Base-by-base conservation (phyloP, 305 asterid species). In the Fraxinus latifolia region DNA sequence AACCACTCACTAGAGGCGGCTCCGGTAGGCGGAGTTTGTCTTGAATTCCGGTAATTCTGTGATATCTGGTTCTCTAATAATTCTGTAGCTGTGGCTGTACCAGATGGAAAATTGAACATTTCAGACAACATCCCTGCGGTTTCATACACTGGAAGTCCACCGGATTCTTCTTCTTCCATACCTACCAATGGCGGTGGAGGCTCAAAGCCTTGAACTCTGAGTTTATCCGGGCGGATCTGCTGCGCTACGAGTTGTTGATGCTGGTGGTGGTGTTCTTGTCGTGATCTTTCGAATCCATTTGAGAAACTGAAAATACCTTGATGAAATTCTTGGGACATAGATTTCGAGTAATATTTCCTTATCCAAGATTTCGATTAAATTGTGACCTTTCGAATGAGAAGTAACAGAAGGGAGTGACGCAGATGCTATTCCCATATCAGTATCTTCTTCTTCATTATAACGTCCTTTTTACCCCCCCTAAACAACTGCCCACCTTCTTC, bases 301-400 rank as follows among this genome's bases (percentile, higher is more conserved):
- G 97, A 90, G 97, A 93, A 96, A 83, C 89, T 90, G 80, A 90
- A 92, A 84, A 91, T 81, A 15, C 92, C 93, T 77, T 90, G 96
- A 31, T 88, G 97, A 85, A 93, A 91, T 79, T 96, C 96, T 86
- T 94, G 94, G 89, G 98, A 94, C 99, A 94, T 94, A 89, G 94
- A 87, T 86, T 67, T 87, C 8, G 84, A 11, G 71, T n/a, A 81
- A 32, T 47, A 77, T n/a, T n/a, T 83, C 58, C 75, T 87, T 83
- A 11, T 83, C 77, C 21, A 44, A 60, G 36, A 80, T 83, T 84
- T 83, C 84, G n/a, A 9, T 12, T 44, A 58, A 79, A 80, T 84
- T 81, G 74, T 80, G 79, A 19, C 19, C 77, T 78, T 83, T 85
- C 15, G 87, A 81, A 82, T 81, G 87, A 74, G 89, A 83, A 79